These are phyloP conservation scores for Acer yangbiense DNA, from an alignment of 345 rosid species.

Conservation along the genomic window DNA sequence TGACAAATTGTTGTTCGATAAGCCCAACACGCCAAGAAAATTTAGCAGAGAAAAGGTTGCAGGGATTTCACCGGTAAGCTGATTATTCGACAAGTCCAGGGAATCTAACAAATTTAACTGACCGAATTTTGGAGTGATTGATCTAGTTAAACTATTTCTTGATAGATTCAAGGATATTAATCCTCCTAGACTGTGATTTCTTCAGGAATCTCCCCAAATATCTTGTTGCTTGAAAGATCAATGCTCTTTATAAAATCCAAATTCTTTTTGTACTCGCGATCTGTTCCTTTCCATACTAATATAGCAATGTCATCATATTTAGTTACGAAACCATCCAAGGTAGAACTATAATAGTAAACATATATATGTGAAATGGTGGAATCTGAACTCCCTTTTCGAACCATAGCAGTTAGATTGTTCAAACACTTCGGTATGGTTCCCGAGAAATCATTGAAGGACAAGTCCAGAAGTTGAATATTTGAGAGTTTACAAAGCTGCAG, in stretches of 20 bases:
- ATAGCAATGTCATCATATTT: not conserved
- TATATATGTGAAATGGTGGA: too few relatives aligned
- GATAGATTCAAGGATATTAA: not conserved
- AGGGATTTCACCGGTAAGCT: not conserved
- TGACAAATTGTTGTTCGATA: not conserved
- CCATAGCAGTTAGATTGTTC: conserved; percentile 8
- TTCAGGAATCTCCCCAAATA: not conserved
- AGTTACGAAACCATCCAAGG: too few relatives aligned
- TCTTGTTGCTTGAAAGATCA: not conserved
- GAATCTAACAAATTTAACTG: not conserved
- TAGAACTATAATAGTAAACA: too few relatives aligned
- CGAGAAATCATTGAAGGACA: conserved; percentile 9
- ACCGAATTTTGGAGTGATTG: not conserved
- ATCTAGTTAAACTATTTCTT: not conserved
- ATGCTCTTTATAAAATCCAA: not conserved
- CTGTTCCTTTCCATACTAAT: conserved; percentile 12
- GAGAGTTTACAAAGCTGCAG: not conserved
- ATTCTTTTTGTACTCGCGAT: not conserved
- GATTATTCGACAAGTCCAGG: not conserved
- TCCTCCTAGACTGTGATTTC: not conserved
- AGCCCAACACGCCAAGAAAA: not conserved
- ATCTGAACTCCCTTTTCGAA: too few relatives aligned
- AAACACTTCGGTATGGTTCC: conserved; percentile 16
- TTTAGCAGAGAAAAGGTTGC: not conserved
- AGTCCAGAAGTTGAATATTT: conserved; percentile 10